Evolutionary conservation across 1,284 basidiomycete species (phyloP), one percentile per base, ranked within the genome.

Genomic region (Papiliotrema fonsecae): DNA sequence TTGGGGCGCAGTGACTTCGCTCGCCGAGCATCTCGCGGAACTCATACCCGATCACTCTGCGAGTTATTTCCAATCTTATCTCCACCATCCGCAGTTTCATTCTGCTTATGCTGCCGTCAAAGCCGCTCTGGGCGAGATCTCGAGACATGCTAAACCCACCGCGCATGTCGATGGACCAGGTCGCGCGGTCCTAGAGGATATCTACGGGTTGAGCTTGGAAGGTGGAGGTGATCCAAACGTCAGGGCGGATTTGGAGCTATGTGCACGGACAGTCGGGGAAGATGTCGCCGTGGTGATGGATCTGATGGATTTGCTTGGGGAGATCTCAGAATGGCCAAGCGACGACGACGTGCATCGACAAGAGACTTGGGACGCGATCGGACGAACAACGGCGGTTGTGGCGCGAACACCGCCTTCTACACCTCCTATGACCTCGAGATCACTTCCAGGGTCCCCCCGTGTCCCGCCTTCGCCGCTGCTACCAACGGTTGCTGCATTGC

Each of bases 201-300:
- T 71, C 26, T 69, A 67, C 37, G 70, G 63, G 2, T 30, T 59
- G 2, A 35, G 34, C 14, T 41, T 64, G 16, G 26, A 36, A 1
- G 55, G 45, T 18, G 43, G n/a, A 10, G 44, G 37, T 10, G 47
- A 43, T 13, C 26, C 18, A 16, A 19, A 22, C 3, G 37, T 34
- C 18, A 41, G 48, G 35, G n/a, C 14, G n/a, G 66, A 70, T 51
- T 43, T 72, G 21, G 60, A 61, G 18, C 42, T 68, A 2, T 69
- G 68, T 36, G 47, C 65, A 13, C 50, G 58, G 27, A 65, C 61
- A 0, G 55, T 63, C 0, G 61, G 63, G 11, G 57, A 57, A 0
- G 69, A 74, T 45, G 57, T 70, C 16, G 52, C 56, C 2, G 54
- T 46, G 1, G 67, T 65, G 0, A 66, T 74, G 55, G 67, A 73